Base-by-base conservation (phyloP, 164 flowering plant species). In the Magnolia kwangsiensis region DNA sequence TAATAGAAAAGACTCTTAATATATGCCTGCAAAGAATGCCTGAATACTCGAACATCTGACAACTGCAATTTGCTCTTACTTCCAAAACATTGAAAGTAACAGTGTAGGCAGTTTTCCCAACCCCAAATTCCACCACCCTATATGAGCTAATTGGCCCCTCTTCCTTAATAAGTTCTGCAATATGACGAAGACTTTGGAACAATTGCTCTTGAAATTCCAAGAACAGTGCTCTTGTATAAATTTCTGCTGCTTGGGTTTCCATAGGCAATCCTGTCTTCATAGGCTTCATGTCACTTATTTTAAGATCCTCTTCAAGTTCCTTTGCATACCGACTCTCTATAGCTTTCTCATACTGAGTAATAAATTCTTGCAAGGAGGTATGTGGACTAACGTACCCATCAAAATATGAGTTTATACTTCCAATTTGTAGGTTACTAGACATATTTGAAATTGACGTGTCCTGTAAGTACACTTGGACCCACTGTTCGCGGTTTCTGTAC, bases 1-100 rank as follows among this genome's bases (percentile, higher is more conserved):
- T 87, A 24, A 90, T 93, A 29, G 91, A 90, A 78, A 90, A 93
- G 23, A 91, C 98, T 37, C 93, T 89, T 77, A 93, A 83, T 75
- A 91, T 83, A 81, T 93, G 95, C 74, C 93, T 85, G 76, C 93
- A 93, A 45, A 90, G 89, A 76, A 91, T 89, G 63, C 98, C 96
- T 63, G 89, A 86, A 79, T 87, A 90, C 84, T 93, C 95, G 83
- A 91, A 90, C 96, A 93, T 90, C 78, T 81, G 89, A 79, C 98
- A 93, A 78, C 92, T 91, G 73, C 98, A 93, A 59, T 76, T 84
- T 65, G 91, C 95, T 80, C 76, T 89, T 86, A 85, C 80, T 75
- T 93, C 96, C 29, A 85, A 76, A 66, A 82, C 71, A 82, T 90
- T 88, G 7, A 91, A 81, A 21, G 87, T 80, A 20, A 93, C 95